These are phyloP conservation scores for Penicillium sclerotigenum DNA, from an alignment of 2,329 filamentous ascomycete genomes.

Conservation along the genomic window DNA sequence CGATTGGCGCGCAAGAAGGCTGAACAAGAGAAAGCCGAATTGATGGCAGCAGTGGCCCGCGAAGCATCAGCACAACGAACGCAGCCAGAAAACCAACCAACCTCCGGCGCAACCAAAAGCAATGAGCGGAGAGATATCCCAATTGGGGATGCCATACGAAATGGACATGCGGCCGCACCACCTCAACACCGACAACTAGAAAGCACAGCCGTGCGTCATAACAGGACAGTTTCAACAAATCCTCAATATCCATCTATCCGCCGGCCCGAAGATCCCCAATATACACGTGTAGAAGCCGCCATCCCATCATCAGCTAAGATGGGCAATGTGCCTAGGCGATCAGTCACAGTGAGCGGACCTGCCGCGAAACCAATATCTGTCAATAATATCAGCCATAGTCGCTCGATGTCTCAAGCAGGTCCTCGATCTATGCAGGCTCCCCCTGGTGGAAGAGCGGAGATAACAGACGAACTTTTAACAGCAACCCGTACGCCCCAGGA, in stretches of 20 bases:
- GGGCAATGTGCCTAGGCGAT: constrained; percentile 24
- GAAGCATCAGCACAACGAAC: constrained; percentile 5
- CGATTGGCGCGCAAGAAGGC: constrained; percentile 34
- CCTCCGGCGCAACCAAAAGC: constrained; percentile 1
- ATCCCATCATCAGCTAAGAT: constrained; percentile 15
- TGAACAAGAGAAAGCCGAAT: constrained; percentile 19
- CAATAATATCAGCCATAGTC: constrained; percentile 5
- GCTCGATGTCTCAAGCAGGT: constrained; percentile 17
- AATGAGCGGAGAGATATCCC: background rate
- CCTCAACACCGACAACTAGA: constrained; percentile 9
- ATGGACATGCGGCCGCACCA: background rate
- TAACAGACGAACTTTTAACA: constrained; percentile 12
- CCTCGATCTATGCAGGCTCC: constrained; percentile 1
- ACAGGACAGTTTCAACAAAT: constrained; percentile 16
- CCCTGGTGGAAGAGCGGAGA: constrained; percentile 9
- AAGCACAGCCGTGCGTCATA: constrained; percentile 17
- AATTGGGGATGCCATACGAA: background rate
- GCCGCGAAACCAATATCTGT: constrained; percentile 6
- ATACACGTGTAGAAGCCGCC: constrained; percentile 14
- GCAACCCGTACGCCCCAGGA: constrained; percentile 16
- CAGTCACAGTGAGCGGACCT: constrained; percentile 26
- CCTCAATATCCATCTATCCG: constrained; percentile 21
- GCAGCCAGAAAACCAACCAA: constrained; percentile 9
- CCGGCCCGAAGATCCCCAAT: constrained; percentile 21
- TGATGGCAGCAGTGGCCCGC: background rate